Base-by-base conservation (phyloP, 192 early-diverging fungal species). In the Coemansia brasiliensis region DNA sequence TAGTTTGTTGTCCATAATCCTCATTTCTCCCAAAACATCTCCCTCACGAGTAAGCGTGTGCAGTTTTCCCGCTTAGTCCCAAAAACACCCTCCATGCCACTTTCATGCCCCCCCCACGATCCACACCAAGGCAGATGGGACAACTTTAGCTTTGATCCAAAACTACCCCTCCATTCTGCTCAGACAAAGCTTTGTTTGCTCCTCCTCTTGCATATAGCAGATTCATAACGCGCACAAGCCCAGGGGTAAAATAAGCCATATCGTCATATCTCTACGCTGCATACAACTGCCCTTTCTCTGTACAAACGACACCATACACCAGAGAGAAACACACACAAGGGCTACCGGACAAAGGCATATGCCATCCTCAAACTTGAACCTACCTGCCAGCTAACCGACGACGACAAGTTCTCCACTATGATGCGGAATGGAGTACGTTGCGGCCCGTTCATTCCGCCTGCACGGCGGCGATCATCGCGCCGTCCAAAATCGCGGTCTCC, bases 301-400 rank as follows among this genome's bases (percentile, higher is more conserved):
- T n/a, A n/a, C n/a, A 24, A 21, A 51, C 10, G 24, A 51, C 22
- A 51, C 38, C 17, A n/a, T n/a, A n/a, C n/a, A n/a, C n/a, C n/a
- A n/a, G n/a, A n/a, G n/a, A 25, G 16, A 48, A 48, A 48, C 7
- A 42, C 9, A 44, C 42, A n/a, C n/a, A 35, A 35, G 6, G 1
- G 32, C 32, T 7, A 9, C 32, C 32, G 6, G 32, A 35, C 24
- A 21, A 51, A 25, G 2, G n/a, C 43, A 38, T n/a, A n/a, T n/a
- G 32, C 6, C 6, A 2, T 7, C 3, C 32, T 12, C 17, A 39
- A 48, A 4, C 11, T 12, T 46, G 10, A 49, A 61, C 76, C 59
- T 79, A 79, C 76, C 76, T 94, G 92, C 92, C 92, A 94, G 78
- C 84, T 90, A 55, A 86, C 85, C 25, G 88, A 82, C 52, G 87